phyloP scores from a whole-genome alignment of 192 early-diverging fungal genomes.

The Backusella tarrabulga region DNA sequence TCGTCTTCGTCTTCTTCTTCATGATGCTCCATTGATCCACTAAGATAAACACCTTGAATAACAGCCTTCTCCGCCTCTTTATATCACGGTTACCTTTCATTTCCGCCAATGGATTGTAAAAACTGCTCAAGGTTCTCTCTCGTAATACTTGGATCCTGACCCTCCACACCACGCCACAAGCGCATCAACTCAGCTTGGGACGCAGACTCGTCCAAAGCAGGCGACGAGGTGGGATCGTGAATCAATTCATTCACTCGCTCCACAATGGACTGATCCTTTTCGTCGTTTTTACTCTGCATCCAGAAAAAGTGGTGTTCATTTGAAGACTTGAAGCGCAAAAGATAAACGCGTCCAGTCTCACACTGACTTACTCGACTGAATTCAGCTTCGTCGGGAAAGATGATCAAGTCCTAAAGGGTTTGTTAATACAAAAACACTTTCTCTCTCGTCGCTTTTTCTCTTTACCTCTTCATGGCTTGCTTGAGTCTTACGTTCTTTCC shows the following conservation, averaged over 20 bases:
- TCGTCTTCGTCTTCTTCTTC: background rate
- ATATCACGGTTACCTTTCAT: background rate
- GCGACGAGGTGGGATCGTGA: constrained; percentile 40
- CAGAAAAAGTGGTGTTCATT: constrained; percentile 80
- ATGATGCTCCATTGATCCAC: background rate
- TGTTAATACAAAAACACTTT: background rate
- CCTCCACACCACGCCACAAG: constrained; percentile 8
- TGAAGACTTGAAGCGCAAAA: constrained; percentile 81
- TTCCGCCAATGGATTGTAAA: constrained; percentile 34
- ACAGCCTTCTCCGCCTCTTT: background rate
- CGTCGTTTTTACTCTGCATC: constrained; percentile 70
- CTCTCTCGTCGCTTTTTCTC: background rate
- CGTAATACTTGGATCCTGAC: constrained; percentile 11
- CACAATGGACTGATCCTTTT: constrained; percentile 57
- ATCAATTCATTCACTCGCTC: constrained; percentile 58
- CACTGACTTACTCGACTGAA: constrained; percentile 49
- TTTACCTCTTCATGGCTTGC: constrained; percentile 44
- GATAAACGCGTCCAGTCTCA: constrained; percentile 70
- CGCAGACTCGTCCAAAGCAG: constrained; percentile 11
- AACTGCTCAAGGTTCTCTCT: constrained; percentile 38
- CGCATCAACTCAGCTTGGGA: constrained; percentile 27
- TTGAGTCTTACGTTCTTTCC: constrained; percentile 67
- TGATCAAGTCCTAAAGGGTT: constrained; percentile 55
- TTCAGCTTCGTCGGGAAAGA: constrained; percentile 78
- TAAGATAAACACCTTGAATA: too few relatives aligned